Conservation (phyloP, 1,139 yeast species). For the Zygotorulaspora mrakii region DNA sequence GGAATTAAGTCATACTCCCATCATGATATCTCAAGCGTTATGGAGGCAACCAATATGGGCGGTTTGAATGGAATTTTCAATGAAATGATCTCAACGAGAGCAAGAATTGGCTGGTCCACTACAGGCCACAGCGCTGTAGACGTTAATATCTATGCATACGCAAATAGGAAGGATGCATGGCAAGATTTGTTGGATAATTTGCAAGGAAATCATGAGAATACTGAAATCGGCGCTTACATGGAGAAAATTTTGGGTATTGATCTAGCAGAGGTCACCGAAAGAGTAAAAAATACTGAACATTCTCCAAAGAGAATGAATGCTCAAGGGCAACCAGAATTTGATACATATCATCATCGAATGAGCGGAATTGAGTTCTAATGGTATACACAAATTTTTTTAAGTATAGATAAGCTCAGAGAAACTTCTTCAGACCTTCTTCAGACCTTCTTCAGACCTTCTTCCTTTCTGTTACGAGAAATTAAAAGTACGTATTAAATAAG, state of each 20-base stretch:
- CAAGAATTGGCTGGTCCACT: conserved; percentile 84
- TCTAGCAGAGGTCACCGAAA: conserved; percentile 49
- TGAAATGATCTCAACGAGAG: conserved; percentile 61
- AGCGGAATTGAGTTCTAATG: too few relatives aligned
- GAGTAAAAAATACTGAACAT: conserved; percentile 47
- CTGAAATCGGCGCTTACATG: conserved; percentile 73
- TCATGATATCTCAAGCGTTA: conserved; percentile 45
- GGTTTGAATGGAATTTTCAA: conserved; percentile 45
- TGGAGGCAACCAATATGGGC: conserved; percentile 23
- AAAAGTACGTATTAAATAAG: not conserved
- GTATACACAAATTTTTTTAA: too few relatives aligned
- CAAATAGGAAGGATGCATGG: conserved; percentile 49
- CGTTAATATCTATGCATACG: conserved; percentile 73
- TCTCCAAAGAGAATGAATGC: conserved; percentile 31
- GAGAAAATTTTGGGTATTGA: conserved; percentile 54
- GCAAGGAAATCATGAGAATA: conserved; percentile 80
- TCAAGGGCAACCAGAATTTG: conserved; percentile 4
- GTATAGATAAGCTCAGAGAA: too few relatives aligned
- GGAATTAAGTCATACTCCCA: conserved; percentile 55
- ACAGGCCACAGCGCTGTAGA: conserved; percentile 91
- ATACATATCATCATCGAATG: conserved; percentile 17
- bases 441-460: too few relatives aligned
- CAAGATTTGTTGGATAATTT: conserved; percentile 46
- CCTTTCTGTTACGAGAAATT: too few relatives aligned
- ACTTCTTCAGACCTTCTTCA: too few relatives aligned